Base-by-base conservation (phyloP, 257 asterid genomes). In the Agastache rugosa region DNA sequence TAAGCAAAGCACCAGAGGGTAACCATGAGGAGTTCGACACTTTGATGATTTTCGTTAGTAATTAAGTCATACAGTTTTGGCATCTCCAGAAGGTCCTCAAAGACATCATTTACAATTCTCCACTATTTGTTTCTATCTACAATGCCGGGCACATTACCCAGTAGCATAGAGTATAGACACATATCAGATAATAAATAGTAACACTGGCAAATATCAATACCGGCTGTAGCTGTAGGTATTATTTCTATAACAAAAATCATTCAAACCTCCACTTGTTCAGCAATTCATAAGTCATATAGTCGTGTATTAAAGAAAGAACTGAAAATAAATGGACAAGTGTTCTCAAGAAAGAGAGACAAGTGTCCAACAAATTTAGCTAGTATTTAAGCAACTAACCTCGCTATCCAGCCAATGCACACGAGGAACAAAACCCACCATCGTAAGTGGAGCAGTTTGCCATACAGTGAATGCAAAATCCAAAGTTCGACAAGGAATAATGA, bases 371-470 rank as follows among this genome's bases (percentile, higher is more conserved):
- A 31, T 4, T 31, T 31, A 31, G 37, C 37, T 23, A 16, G 42
- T 6, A 58, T 1, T 11, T 19, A 59, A 61, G 68, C 42, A 48
- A 31, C 86, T 72, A 44, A 89, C 95, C 90, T 83, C 82, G 56
- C 76, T 65, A 51, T 75, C 79, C 76, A 77, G 78, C 92, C 89
- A 89, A 80, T 87, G 95, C 85, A 85, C 78, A 31, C 89, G 91
- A 12, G 94, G 94, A 56, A 86, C 90, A 73, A 86, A 88, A 34
- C 94, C 94, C 34, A 86, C 89, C 90, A 86, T 85, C n/a, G 90
- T 83, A 53, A 53, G 75, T 5, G 94, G 85, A 56, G 91, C 88
- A 58, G 87, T 88, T 84, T 78, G 85, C 94, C 94, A 86, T 11
- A 88, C 86, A 10, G 83, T 63, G 78, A 85, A 88, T 16, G 94